Evolutionary conservation across 306 rosid genomes (phyloP).

Genomic region (Cucurbita moschata): DNA sequence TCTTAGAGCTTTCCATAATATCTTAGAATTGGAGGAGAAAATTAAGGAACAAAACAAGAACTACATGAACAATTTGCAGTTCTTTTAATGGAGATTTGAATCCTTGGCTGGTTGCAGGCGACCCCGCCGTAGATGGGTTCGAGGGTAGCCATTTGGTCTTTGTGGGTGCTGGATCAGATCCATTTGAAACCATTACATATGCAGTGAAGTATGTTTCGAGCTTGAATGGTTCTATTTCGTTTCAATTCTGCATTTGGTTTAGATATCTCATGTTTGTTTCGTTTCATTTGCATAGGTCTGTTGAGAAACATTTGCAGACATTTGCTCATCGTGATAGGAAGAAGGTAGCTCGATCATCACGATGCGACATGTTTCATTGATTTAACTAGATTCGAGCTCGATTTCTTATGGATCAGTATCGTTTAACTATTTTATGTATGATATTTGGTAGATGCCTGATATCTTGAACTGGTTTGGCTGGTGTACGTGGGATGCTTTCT

Average conservation of each 20-base stretch:
- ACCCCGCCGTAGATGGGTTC: slow-evolving; percentile 63
- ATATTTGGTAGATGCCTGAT: slow-evolving; percentile 67
- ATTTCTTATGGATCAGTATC: neutral
- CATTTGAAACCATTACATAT: slow-evolving; percentile 66
- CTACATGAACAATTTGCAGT: neutral
- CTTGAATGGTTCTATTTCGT: neutral
- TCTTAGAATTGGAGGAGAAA: neutral
- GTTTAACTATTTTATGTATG: neutral
- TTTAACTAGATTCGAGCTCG: neutral
- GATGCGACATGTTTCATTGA: neutral
- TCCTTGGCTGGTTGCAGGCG: slow-evolving; percentile 34
- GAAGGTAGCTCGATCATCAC: slow-evolving; percentile 34
- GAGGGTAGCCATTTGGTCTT: slow-evolving; percentile 73
- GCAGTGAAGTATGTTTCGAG: slow-evolving; percentile 70
- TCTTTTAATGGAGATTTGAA: neutral
- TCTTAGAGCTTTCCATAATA: neutral
- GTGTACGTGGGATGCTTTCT: slow-evolving; percentile 99
- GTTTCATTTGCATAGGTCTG: slow-evolving; percentile 30
- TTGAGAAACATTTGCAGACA: slow-evolving; percentile 72
- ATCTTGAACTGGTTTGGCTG: slow-evolving; percentile 92
- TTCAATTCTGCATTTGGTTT: neutral
- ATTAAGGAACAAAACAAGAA: neutral
- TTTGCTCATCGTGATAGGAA: slow-evolving; percentile 70
- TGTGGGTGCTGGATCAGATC: slow-evolving; percentile 72
- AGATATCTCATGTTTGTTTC: neutral